These are phyloP conservation scores for Plantago lanceolata DNA, from an alignment of 305 asterid genomes.

Conservation along the genomic window DNA sequence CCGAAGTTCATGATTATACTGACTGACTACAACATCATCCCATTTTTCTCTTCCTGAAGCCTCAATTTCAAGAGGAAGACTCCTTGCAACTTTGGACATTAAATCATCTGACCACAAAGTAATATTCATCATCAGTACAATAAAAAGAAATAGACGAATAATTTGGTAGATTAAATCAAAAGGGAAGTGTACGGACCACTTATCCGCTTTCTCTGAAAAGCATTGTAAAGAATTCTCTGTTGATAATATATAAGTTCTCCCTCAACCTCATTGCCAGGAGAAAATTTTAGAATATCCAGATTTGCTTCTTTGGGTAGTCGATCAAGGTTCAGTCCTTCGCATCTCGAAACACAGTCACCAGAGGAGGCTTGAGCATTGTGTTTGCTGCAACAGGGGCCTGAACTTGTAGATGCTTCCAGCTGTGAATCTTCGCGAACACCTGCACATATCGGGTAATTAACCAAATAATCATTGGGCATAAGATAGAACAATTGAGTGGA, in stretches of 20 bases:
- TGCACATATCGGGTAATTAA: slow-evolving; percentile 39
- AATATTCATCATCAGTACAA: not conserved
- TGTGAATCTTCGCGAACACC: slow-evolving; percentile 65
- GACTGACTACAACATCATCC: slow-evolving; percentile 79
- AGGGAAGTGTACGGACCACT: slow-evolving; percentile 53
- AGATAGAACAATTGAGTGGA: slow-evolving; percentile 26
- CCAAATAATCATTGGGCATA: slow-evolving; percentile 20
- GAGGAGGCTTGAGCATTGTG: slow-evolving; percentile 37
- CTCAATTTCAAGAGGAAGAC: slow-evolving; percentile 71
- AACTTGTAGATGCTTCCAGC: slow-evolving; percentile 71
- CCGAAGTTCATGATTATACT: slow-evolving; percentile 69
- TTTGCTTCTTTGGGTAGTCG: slow-evolving; percentile 48
- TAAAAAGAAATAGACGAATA: slow-evolving; percentile 2
- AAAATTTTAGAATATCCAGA: slow-evolving; percentile 47
- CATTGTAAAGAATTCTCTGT: slow-evolving; percentile 53
- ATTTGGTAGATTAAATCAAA: not conserved
- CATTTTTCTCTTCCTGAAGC: slow-evolving; percentile 63
- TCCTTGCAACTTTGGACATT: slow-evolving; percentile 59
- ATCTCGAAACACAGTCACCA: slow-evolving; percentile 33
- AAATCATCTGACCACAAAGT: slow-evolving; percentile 54
- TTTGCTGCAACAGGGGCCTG: slow-evolving; percentile 66
- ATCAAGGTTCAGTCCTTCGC: slow-evolving; percentile 45
- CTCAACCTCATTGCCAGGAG: slow-evolving; percentile 93
- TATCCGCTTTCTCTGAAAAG: slow-evolving; percentile 44
- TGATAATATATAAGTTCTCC: slow-evolving; percentile 87